Base-by-base conservation (phyloP, 495 filamentous ascomycete genomes). In the Thermothielavioides terrestris region DNA sequence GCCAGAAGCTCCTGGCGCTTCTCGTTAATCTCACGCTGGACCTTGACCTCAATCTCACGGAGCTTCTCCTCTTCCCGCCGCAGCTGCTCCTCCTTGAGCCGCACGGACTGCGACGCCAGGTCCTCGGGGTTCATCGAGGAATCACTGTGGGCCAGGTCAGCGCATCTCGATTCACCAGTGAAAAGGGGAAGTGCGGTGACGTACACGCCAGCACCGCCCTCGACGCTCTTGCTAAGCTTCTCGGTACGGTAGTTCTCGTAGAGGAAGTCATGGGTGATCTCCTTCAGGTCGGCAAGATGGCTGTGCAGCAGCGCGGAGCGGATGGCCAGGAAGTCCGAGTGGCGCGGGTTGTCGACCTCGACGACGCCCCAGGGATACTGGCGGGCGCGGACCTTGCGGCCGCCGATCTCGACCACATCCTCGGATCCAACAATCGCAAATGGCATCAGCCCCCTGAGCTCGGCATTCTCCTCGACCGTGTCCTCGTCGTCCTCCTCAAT, bases 161-260 rank as follows among this genome's bases (percentile, higher is more conserved):
- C 49, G 53, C 15, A 17, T n/a, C 2, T 32, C 14, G 27, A 46
- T 2, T 11, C 50, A 48, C 12, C 41, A 17, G 15, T 14, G 32
- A 42, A 44, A 15, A 18, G 28, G 21, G 39, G 9, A 20, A 49
- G 28, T 43, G 50, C 34, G 23, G 15, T 34, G 41, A 86, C 89
- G 55, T 86, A 96, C 91, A 80, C 78, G 76, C 80, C 76, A 69
- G 81, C 79, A 66, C 85, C 86, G 68, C 89, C 89, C 62, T 95
- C 90, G 46, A 96, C 91, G 67, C 89, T 95, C 86, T 97, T 98
- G 78, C 87, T 94, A 54, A 98, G 83, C 74, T 96, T 96, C 85
- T 98, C 94, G 61, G 92, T 98, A 86, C 92, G 88, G 79, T 98
- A 98, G 75, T 98, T 98, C 67, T 98, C 92, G 67, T 98, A 98